Conservation (phyloP, 768 basidiomycete species). For the Rhizopogon roseolus region DNA sequence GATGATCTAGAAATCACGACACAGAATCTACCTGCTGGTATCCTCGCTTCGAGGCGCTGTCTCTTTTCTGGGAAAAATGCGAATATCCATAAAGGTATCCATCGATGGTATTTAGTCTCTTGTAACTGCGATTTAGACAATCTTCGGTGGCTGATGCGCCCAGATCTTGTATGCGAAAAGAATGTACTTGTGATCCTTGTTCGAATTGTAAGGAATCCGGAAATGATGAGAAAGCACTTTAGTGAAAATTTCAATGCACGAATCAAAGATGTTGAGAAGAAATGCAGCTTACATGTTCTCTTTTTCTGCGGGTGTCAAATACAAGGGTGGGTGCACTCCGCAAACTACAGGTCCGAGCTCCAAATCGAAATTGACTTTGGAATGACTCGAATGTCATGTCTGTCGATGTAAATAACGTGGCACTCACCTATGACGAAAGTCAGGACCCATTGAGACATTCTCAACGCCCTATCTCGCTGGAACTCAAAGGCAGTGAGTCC, state of each 20-base stretch:
- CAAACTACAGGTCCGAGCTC: constrained; percentile 81
- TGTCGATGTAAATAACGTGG: not conserved
- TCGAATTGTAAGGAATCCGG: constrained; percentile 86
- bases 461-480: constrained; percentile 39
- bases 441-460: constrained; percentile 63
- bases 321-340: constrained; percentile 62
- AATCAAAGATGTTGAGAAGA: not conserved
- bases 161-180: constrained; percentile 74
- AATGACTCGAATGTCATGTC: not conserved
- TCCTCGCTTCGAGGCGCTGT: constrained; percentile 65
- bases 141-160: constrained; percentile 16
- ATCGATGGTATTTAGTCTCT: constrained; percentile 40
- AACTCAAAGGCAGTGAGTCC: constrained; percentile 42
- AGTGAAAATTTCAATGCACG: not conserved
- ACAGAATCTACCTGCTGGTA: constrained; percentile 60
- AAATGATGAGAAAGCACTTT: constrained; percentile 87
- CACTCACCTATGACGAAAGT: constrained; percentile 58
- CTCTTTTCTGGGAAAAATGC: constrained; percentile 68
- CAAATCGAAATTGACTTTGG: constrained; percentile 79
- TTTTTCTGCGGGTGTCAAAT: constrained; percentile 58
- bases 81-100: constrained; percentile 77
- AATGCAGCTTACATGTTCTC: constrained; percentile 74
- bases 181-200: constrained; percentile 79
- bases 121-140: constrained; percentile 16
- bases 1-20: not conserved